Evolutionary conservation across 768 basidiomycete genomes (phyloP).

Genomic region (Suillus weaverae): DNA sequence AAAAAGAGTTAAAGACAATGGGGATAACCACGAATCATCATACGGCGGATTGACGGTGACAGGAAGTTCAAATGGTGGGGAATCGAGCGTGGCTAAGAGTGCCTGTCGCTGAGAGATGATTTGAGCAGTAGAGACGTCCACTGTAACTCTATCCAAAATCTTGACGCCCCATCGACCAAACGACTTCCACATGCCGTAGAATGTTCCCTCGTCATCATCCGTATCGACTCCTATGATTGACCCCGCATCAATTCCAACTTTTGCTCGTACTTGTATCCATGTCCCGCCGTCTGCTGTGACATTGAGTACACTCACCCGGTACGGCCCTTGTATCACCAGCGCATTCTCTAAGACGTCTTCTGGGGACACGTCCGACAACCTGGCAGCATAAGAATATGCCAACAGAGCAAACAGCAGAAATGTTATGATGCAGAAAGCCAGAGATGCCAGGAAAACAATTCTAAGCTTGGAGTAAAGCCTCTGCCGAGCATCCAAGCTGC

Average conservation of each 20-base stretch:
- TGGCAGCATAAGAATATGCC: slow-evolving; percentile 66
- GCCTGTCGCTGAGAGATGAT: slow-evolving; percentile 42
- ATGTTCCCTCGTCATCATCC: slow-evolving; percentile 42
- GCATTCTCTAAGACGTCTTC: slow-evolving; percentile 58
- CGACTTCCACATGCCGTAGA: slow-evolving; percentile 58
- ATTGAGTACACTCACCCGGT: slow-evolving; percentile 61
- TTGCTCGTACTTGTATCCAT: slow-evolving; percentile 57
- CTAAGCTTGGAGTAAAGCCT: slow-evolving; percentile 35
- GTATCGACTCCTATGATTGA: slow-evolving; percentile 55
- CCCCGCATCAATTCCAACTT: slow-evolving; percentile 70
- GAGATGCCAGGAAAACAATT: slow-evolving; percentile 57
- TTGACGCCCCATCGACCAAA: slow-evolving; percentile 69
- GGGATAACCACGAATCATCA: slow-evolving; percentile 58
- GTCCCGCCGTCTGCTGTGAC: slow-evolving; percentile 57
- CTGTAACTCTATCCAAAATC: slow-evolving; percentile 53
- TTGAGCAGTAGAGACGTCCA: slow-evolving; percentile 51
- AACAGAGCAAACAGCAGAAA: slow-evolving; percentile 49
- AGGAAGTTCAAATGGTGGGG: slow-evolving; percentile 54
- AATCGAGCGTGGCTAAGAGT: slow-evolving; percentile 47
- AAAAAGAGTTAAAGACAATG: slow-evolving; percentile 49
- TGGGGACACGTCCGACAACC: slow-evolving; percentile 50
- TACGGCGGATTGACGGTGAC: slow-evolving; percentile 38
- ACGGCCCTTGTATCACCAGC: slow-evolving; percentile 59
- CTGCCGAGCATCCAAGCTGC: slow-evolving; percentile 21
- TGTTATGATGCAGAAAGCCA: slow-evolving; percentile 48